Evolutionary conservation across 2,329 filamentous ascomycete genomes (phyloP), one percentile per base, ranked within the genome.

Genomic region (Ceratocystis albifundus): DNA sequence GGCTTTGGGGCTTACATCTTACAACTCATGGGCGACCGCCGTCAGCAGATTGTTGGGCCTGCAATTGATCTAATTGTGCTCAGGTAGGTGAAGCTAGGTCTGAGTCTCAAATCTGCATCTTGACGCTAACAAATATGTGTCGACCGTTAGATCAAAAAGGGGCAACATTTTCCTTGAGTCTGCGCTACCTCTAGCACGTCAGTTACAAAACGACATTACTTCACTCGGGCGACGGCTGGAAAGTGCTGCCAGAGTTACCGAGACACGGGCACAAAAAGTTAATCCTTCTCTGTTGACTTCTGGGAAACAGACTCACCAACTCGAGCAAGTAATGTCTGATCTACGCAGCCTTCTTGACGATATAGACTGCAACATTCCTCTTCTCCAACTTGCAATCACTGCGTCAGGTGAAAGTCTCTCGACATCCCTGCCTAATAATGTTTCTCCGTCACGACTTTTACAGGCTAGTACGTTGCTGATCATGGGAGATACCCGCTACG

Each of bases 381-480:
- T 96, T 2, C 88, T 99, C 73, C 96, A 94, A 71, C 80, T 99
- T 32, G 94, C 94, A 66, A 96, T 99, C 70, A 94, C 90, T 1
- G 93, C 92, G 0, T 96, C 93, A 0, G 94, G 94, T 0, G 91
- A 93, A 66, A 95, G 85, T 67, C 79, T 97, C 36, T 90, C 89
- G 0, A 89, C 89, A 0, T 87, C 85, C 2, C 79, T 96, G 32
- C 89, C 91, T 0, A 80, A 88, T 1, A 88, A 88, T 8, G 89
- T 97, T 57, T 97, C 93, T 0, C 93, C 93, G 0, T 96, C 93
- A 3, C 84, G 94, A 50, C 78, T 99, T 53, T 78, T 97, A 46
- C 94, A 99, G 75, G 92, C 94, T 20, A 97, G 93, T 73, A 94
- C 91, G 3, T 88, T 96, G 70, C 80, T 97, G 62, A 95, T 88